Evolutionary conservation across 129 eudicot species (phyloP).

Genomic region (Ambrosia artemisiifolia): DNA sequence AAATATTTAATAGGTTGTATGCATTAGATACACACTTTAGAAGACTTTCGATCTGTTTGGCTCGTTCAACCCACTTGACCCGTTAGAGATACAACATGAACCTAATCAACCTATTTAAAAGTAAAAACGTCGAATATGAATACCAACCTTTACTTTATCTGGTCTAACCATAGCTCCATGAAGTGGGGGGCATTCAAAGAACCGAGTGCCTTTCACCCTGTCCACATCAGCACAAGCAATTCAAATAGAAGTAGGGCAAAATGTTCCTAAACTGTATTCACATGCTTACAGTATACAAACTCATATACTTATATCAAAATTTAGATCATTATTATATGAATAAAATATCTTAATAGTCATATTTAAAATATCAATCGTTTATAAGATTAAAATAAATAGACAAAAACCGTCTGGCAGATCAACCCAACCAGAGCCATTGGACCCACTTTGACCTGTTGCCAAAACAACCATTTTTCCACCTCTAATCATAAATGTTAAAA

Average conservation of each 20-base stretch:
- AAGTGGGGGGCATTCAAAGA: slow-evolving; percentile 83
- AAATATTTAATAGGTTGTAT: background rate
- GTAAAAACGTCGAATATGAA: slow-evolving; percentile 3
- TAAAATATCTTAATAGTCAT: background rate
- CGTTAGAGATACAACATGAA: background rate
- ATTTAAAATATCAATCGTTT: background rate
- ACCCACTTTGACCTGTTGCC: background rate
- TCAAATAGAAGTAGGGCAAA: background rate
- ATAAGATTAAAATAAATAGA: background rate
- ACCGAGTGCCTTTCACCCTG: slow-evolving; percentile 90
- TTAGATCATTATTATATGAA: background rate
- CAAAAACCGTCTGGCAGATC: background rate
- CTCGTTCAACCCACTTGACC: slow-evolving; percentile 1
- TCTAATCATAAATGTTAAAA: background rate
- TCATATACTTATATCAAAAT: background rate
- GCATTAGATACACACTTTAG: background rate
- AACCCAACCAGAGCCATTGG: background rate
- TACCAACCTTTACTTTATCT: slow-evolving; percentile 84
- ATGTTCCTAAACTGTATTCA: background rate
- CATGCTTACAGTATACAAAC: background rate
- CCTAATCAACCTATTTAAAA: background rate
- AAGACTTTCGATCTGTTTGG: background rate
- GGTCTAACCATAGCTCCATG: slow-evolving; percentile 93
- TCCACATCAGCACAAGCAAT: slow-evolving; percentile 15
- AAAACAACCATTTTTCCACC: background rate